Base-by-base conservation (phyloP, 2,329 filamentous ascomycete genomes). In the Cordyceps farinosa region DNA sequence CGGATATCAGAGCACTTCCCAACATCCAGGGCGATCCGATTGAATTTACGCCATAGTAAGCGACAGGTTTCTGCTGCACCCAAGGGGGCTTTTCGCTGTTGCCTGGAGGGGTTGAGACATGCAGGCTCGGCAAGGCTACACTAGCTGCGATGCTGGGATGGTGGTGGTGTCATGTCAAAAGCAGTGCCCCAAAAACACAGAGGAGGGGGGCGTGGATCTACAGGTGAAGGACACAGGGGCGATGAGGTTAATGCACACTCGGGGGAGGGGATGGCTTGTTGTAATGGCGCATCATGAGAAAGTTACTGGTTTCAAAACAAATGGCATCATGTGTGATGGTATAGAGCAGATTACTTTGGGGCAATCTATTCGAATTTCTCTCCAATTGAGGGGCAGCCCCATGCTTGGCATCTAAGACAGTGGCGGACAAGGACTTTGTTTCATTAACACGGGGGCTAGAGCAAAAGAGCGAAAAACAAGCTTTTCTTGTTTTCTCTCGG, bases 21-120 rank as follows among this genome's bases (percentile, higher is more conserved):
- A 66, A 73, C 62, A 69, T 73, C 58, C 65, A 72, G 15, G 71
- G 66, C 22, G 74, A 76, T 63, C 73, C 74, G 51, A 75, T 76
- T 57, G 74, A 76, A 34, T 62, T 44, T 22, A 61, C 56, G 13
- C 58, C 56, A 30, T 64, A 22, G 22, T 22, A n/a, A 22, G 29
- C 22, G 2, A 29, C n/a, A 52, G 7, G 11, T 40, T 22, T 10
- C n/a, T 36, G 50, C 27, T 27, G 8, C 50, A 30, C 27, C 17
- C 30, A 32, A 17, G 22, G 52, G 13, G 52, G 13, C 4, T 42
- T 54, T 34, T 17, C 8, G 22, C 47, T 61, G 58, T 48, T 61
- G 58, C 48, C 58, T 61, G 11, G 48, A 44, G 30, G 22, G 29
- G 4, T 51, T 53, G 58, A 61, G 58, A 61, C 58, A 61, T 61